These are phyloP conservation scores for Paralagenidium karlingii DNA, from an alignment of 352 stramenopile genomes.

Conservation along the genomic window DNA sequence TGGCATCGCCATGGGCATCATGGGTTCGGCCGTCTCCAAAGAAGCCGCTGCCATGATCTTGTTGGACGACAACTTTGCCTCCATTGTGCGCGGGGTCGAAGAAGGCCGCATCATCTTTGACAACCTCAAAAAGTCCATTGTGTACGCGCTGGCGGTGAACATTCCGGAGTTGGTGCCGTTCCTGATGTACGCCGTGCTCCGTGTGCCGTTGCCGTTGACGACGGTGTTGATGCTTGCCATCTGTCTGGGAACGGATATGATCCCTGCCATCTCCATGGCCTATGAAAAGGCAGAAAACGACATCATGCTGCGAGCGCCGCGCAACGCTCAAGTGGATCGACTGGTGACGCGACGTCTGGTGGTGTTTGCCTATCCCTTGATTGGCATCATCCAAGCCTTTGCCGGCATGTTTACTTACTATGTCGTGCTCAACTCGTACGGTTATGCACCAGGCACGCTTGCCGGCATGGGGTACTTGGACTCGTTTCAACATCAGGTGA, in stretches of 20 bases:
- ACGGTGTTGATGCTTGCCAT: constrained; percentile 88
- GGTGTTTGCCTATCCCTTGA: constrained; percentile 76
- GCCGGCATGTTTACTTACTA: constrained; percentile 84
- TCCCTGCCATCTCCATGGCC: constrained; percentile 87
- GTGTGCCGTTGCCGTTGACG: constrained; percentile 80
- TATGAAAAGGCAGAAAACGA: constrained; percentile 82
- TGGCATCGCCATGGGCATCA: constrained; percentile 97
- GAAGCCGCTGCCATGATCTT: constrained; percentile 93
- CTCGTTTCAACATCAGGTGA: constrained; percentile 76
- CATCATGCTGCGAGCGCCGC: constrained; percentile 74
- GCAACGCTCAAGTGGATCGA: constrained; percentile 68
- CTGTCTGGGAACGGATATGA: constrained; percentile 88
- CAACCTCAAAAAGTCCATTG: constrained; percentile 93
- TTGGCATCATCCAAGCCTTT: constrained; percentile 78
- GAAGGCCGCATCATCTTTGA: constrained; percentile 93
- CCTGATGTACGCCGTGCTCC: constrained; percentile 74
- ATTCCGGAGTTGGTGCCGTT: constrained; percentile 84
- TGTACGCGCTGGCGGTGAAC: constrained; percentile 87
- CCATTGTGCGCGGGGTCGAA: constrained; percentile 90
- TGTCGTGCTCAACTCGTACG: constrained; percentile 83
- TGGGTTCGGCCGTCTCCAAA: constrained; percentile 93
- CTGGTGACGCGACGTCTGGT: constrained; percentile 87
- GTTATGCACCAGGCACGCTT: constrained; percentile 71
- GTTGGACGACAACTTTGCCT: constrained; percentile 96
- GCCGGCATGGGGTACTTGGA: constrained; percentile 66